These are phyloP conservation scores for Bidens hawaiensis DNA, from an alignment of 140 eudicot species.

Conservation along the genomic window DNA sequence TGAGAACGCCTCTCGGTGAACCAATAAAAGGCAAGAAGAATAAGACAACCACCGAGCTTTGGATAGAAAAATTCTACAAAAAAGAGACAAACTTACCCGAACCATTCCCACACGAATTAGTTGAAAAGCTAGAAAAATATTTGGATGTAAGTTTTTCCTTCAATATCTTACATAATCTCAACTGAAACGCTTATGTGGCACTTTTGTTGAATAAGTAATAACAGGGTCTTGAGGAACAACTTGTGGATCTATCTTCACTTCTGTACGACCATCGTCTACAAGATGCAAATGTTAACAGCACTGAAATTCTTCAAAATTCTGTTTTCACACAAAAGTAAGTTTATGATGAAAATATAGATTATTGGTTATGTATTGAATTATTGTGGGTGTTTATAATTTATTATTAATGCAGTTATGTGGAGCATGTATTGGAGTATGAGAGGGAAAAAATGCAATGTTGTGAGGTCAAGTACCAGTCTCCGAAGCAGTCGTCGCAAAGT, in stretches of 20 bases:
- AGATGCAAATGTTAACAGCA: conserved; percentile 82
- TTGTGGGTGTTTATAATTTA: background rate
- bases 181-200: too few relatives aligned
- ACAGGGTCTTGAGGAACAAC: conserved; percentile 95
- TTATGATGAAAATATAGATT: too few relatives aligned
- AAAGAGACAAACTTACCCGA: conserved; percentile 85
- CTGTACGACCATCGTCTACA: conserved; percentile 82
- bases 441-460: conserved; percentile 92
- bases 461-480: conserved; percentile 54
- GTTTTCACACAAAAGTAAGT: conserved; percentile 86
- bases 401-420: conserved; percentile 63
- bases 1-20: conserved; percentile 95
- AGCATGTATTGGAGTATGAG: conserved; percentile 63
- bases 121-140: conserved; percentile 78
- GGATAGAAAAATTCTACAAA: conserved; percentile 96
- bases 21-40: conserved; percentile 93
- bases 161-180: too few relatives aligned
- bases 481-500: conserved; percentile 69
- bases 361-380: too few relatives aligned
- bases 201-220: conserved; percentile 27
- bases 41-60: conserved; percentile 74
- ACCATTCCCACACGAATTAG: too few relatives aligned
- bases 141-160: conserved; percentile 77
- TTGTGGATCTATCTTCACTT: conserved; percentile 79
- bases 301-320: conserved; percentile 82